phyloP scores from a whole-genome alignment of 805 yeast species.

The Starmerella bombicola region DNA sequence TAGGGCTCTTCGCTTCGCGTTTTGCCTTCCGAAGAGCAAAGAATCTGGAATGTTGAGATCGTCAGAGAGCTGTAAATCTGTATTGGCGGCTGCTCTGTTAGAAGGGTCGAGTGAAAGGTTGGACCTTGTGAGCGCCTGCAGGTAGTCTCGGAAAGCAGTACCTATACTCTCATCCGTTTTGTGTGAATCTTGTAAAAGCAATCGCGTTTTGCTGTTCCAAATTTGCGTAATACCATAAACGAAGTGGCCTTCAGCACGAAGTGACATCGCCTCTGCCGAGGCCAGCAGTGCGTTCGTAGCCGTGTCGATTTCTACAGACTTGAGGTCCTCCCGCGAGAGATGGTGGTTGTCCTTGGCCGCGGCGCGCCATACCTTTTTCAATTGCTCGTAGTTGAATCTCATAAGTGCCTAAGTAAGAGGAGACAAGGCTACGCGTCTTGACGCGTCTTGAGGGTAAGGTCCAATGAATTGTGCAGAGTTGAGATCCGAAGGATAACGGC shows the following conservation, averaged over 20 bases:
- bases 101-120: neutral
- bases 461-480: no score
- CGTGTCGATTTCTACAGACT: conserved; percentile 1
- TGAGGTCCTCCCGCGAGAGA: conserved; percentile 7
- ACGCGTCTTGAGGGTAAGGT: no score
- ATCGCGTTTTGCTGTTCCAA: conserved; percentile 9
- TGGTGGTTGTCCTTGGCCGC: conserved; percentile 2
- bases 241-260: conserved; percentile 20
- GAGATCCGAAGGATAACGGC: no score
- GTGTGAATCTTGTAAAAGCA: conserved; percentile 11
- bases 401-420: no score
- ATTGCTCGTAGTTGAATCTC: conserved; percentile 1
- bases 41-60: conserved; percentile 4
- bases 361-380: conserved; percentile 11
- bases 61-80: neutral
- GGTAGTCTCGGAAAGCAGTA: conserved; percentile 11
- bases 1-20: neutral
- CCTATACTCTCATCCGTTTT: conserved; percentile 12
- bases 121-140: neutral
- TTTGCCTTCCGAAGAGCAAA: neutral
- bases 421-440: no score
- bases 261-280: conserved; percentile 4
- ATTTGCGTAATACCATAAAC: conserved; percentile 18
- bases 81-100: neutral
- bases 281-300: conserved; percentile 6